Conservation (phyloP, 1,284 basidiomycete species). For the Boletellus deceptivus region DNA sequence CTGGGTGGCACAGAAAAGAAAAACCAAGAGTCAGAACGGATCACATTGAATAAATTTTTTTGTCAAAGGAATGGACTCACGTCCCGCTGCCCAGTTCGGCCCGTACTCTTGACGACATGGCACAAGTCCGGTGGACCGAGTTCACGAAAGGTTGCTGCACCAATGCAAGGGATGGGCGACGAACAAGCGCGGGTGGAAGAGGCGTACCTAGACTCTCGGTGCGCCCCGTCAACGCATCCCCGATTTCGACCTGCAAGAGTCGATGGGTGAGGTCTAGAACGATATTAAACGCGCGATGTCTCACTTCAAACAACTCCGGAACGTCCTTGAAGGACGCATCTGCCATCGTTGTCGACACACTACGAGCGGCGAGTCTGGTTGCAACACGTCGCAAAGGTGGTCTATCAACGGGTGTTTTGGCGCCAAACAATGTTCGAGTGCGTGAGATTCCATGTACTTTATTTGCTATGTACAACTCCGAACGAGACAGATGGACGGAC, state of each 20-base stretch:
- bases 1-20: slow-evolving; percentile 25
- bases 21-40: no score
- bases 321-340: slow-evolving; percentile 64
- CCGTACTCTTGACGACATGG: slow-evolving; percentile 92
- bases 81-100: slow-evolving; percentile 80
- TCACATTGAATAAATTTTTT: no score
- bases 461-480: slow-evolving; percentile 23
- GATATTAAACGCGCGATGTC: not conserved
- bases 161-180: not conserved
- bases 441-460: slow-evolving; percentile 11
- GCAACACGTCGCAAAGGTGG: not conserved
- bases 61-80: slow-evolving; percentile 46
- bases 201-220: slow-evolving; percentile 87
- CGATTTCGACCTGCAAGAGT: slow-evolving; percentile 73
- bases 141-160: slow-evolving; percentile 87
- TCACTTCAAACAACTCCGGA: slow-evolving; percentile 59
- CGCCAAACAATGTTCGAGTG: slow-evolving; percentile 24
- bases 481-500: slow-evolving; percentile 9
- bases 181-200: not conserved
- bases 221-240: slow-evolving; percentile 85
- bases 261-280: not conserved
- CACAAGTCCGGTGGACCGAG: slow-evolving; percentile 96
- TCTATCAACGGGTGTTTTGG: not conserved
- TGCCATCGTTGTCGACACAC: slow-evolving; percentile 35
- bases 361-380: not conserved